Evolutionary conservation across 2,329 filamentous ascomycete genomes (phyloP).

Genomic region (Coleophoma eucalyptorum): DNA sequence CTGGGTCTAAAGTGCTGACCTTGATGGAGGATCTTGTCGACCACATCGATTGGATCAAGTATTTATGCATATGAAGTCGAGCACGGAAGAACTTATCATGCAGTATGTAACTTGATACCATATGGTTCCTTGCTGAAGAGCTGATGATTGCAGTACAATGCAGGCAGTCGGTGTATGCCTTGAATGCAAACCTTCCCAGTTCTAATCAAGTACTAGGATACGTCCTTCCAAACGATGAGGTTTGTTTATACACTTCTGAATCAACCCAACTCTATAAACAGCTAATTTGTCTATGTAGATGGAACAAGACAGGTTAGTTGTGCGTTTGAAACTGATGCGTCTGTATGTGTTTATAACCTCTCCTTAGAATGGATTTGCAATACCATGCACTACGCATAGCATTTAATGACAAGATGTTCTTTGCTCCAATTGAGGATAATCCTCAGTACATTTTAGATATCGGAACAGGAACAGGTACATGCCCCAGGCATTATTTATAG

Average conservation of each 20-base stretch:
- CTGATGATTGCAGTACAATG: constrained; percentile 2
- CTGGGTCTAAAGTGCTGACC: no score
- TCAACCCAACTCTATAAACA: background rate
- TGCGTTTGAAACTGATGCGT: no score
- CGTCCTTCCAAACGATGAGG: constrained; percentile 17
- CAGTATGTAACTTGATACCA: constrained; percentile 1
- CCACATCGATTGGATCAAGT: background rate
- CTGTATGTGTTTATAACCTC: no score
- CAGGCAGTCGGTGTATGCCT: constrained; percentile 5
- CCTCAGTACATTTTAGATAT: constrained; percentile 34
- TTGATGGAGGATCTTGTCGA: background rate
- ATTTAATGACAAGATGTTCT: constrained; percentile 32
- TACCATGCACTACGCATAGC: constrained; percentile 35
- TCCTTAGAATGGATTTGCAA: constrained; percentile 15
- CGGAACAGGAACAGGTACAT: constrained; percentile 33
- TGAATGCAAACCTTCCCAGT: background rate
- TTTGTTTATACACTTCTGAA: background rate
- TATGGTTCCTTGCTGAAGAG: constrained; percentile 3
- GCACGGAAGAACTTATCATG: constrained; percentile 16
- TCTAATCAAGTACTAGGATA: constrained; percentile 11
- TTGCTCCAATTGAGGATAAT: constrained; percentile 32
- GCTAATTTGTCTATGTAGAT: background rate
- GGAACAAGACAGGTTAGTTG: constrained; percentile 7
- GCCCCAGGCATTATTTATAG: constrained; percentile 21
- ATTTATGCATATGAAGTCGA: constrained; percentile 4